These are phyloP conservation scores for Populus alba DNA, from an alignment of 345 rosid species.

Conservation along the genomic window DNA sequence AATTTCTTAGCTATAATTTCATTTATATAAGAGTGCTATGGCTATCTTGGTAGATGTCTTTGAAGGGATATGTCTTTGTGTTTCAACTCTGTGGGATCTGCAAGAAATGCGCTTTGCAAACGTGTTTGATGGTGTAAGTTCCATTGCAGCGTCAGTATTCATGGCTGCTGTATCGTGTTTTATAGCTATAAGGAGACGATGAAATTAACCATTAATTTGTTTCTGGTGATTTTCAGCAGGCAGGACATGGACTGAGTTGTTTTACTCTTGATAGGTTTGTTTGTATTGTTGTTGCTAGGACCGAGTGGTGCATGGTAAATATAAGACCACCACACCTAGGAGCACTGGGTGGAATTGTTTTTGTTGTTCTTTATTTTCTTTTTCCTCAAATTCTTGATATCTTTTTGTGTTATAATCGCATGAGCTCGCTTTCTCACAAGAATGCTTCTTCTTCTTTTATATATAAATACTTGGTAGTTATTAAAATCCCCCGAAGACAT, in stretches of 20 bases:
- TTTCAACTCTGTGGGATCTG: slow-evolving; percentile 55
- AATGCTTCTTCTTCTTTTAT: neutral
- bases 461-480: neutral
- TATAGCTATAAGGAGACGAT: slow-evolving; percentile 22
- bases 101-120: slow-evolving; percentile 50
- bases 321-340: neutral
- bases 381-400: neutral
- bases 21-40: slow-evolving; percentile 15
- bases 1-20: too few species aligned
- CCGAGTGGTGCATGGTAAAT: neutral
- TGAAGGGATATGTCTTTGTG: slow-evolving; percentile 34
- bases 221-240: neutral
- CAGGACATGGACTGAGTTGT: neutral
- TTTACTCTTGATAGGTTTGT: neutral
- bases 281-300: too few species aligned
- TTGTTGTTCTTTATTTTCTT: too few species aligned
- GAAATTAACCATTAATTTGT: neutral
- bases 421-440: neutral
- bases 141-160: slow-evolving; percentile 30
- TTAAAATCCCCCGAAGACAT: neutral
- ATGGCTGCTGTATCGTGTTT: slow-evolving; percentile 45
- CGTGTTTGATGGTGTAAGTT: slow-evolving; percentile 42
- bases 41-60: slow-evolving; percentile 31
- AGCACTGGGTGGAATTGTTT: neutral
- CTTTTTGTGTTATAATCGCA: neutral